Evolutionary conservation across 1,284 basidiomycete genomes (phyloP).

Genomic region (Ustilago loliicola): DNA sequence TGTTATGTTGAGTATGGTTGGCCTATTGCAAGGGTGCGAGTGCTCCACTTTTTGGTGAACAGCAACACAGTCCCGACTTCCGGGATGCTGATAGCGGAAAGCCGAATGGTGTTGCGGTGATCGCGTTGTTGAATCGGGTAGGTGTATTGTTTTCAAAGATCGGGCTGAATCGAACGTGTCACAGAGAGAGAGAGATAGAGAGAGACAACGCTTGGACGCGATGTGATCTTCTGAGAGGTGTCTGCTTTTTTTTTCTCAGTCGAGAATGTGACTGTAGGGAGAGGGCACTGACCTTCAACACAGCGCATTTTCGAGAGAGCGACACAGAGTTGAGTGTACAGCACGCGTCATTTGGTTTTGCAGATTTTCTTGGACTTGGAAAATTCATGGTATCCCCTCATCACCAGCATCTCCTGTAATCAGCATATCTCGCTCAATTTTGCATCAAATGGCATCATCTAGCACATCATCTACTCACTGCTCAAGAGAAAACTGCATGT

Average conservation of each 20-base stretch:
- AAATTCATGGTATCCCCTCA: too few relatives aligned
- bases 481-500: too few relatives aligned
- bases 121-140: conserved; percentile 14
- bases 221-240: conserved; percentile 20
- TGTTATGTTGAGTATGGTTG: background rate
- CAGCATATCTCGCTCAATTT: too few relatives aligned
- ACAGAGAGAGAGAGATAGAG: background rate
- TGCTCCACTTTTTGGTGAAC: conserved; percentile 12
- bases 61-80: conserved; percentile 9
- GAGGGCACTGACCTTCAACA: conserved; percentile 19
- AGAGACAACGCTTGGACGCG: conserved; percentile 1
- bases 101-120: conserved; percentile 10
- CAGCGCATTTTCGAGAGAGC: background rate
- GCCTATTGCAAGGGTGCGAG: background rate
- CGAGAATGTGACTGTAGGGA: conserved; percentile 6
- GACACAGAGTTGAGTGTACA: background rate
- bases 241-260: conserved; percentile 10
- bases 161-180: conserved; percentile 19
- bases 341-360: too few relatives aligned
- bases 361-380: too few relatives aligned
- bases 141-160: background rate
- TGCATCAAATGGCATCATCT: too few relatives aligned
- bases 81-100: background rate
- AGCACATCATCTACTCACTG: too few relatives aligned
- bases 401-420: too few relatives aligned